Evolutionary conservation across 345 rosid genomes (phyloP).

Genomic region (Geranium rotundifolium): DNA sequence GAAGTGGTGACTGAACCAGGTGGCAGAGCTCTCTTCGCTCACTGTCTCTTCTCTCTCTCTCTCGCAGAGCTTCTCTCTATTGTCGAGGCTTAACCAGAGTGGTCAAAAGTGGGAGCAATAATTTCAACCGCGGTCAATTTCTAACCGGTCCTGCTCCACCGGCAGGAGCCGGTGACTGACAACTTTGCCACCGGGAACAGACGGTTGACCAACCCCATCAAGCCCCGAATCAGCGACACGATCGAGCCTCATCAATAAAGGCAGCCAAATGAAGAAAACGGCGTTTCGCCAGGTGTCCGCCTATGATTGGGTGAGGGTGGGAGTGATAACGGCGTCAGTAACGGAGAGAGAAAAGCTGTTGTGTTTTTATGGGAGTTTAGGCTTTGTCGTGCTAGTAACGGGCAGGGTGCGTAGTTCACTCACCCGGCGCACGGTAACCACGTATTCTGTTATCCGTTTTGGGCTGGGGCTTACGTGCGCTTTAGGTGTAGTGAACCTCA

Average conservation of each 20-base stretch:
- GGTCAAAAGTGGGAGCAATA: conserved; percentile 51
- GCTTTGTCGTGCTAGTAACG: conserved; percentile 32
- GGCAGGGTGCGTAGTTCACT: conserved; percentile 13
- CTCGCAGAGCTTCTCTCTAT: not conserved
- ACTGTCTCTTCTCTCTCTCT: conserved; percentile 2
- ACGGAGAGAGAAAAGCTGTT: conserved; percentile 25
- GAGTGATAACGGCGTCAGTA: not conserved
- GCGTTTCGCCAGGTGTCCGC: conserved; percentile 13
- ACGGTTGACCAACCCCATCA: conserved; percentile 9
- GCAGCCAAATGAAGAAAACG: not conserved
- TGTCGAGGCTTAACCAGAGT: conserved; percentile 31
- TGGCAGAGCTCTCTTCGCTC: not conserved
- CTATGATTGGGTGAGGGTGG: conserved; percentile 11
- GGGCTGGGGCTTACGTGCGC: not conserved
- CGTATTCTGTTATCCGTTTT: conserved; percentile 4
- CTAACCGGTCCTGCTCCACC: conserved; percentile 26
- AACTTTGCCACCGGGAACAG: conserved; percentile 23
- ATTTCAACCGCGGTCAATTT: conserved; percentile 78
- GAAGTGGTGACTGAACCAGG: conserved; percentile 11
- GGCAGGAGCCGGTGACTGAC: conserved; percentile 3
- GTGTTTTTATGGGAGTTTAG: conserved; percentile 21
- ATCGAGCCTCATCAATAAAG: not conserved
- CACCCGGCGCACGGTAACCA: conserved; percentile 6
- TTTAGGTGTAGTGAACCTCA: not conserved
- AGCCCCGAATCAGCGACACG: conserved; percentile 6